Percentiles rank a stretch among this genome's conserved stretches.
Evolutionary conservation across 169 alveolate species (phyloP).

Genomic region (Plasmodium gaboni): DNA sequence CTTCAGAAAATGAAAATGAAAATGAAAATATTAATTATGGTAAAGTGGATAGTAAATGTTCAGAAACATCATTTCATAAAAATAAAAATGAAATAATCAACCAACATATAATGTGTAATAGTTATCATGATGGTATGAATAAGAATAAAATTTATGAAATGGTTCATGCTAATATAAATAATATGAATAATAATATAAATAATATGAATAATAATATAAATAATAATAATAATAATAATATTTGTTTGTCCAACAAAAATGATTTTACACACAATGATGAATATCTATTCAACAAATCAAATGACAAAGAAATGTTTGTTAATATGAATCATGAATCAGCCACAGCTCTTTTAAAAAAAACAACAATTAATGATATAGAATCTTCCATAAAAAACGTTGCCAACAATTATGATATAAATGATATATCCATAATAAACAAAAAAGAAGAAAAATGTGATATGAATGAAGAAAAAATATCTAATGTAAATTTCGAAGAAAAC

Average conservation of each 20-base stretch:
- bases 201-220: neutral
- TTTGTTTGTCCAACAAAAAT: neutral
- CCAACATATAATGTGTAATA: conserved; percentile 9
- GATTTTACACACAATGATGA: neutral
- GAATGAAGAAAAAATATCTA: neutral
- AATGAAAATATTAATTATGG: conserved; percentile 17
- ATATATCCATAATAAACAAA: conserved; percentile 5
- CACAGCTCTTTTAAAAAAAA: no score
- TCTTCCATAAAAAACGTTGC: neutral
- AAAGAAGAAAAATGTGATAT: neutral
- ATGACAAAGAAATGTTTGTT: no score
- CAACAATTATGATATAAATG: neutral
- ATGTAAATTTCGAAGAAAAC: neutral
- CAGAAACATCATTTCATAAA: neutral
- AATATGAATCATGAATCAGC: no score
- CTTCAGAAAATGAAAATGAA: no score
- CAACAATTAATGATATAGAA: no score
- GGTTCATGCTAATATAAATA: neutral
- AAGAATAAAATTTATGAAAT: neutral
- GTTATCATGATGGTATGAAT: neutral
- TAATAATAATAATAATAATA: neutral
- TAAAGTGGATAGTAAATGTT: neutral
- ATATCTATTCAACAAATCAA: neutral
- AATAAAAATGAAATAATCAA: conserved; percentile 4
- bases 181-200: neutral